Percentiles rank a stretch among this genome's conserved stretches.
These are phyloP conservation scores for Magnaporthiopsis poae DNA, from an alignment of 2,329 filamentous ascomycete genomes.

Conservation along the genomic window DNA sequence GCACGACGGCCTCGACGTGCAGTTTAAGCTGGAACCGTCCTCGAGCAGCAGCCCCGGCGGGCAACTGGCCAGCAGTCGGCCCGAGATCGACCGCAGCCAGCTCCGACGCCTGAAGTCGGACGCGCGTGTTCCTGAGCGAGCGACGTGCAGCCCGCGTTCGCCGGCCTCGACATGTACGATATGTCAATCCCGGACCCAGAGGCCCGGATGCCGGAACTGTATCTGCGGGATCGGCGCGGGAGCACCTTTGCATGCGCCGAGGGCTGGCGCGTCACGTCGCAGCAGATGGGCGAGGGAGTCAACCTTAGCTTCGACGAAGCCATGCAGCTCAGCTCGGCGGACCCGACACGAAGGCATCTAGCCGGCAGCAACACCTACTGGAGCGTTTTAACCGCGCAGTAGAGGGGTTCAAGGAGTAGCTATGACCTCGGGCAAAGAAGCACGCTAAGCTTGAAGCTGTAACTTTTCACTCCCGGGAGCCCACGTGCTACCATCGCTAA, in stretches of 20 bases:
- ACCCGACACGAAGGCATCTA: background rate
- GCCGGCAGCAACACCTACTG: slow-evolving; percentile 8
- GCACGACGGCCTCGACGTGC: slow-evolving; percentile 34
- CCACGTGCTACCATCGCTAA: slow-evolving; percentile 33
- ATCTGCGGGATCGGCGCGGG: slow-evolving; percentile 36
- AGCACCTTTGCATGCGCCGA: slow-evolving; percentile 34
- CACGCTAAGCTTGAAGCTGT: slow-evolving; percentile 26
- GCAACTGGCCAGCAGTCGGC: slow-evolving; percentile 24
- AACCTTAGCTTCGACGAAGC: slow-evolving; percentile 49
- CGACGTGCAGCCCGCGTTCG: slow-evolving; percentile 26
- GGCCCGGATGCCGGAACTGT: slow-evolving; percentile 31
- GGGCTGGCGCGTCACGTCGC: slow-evolving; percentile 30
- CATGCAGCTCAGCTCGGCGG: slow-evolving; percentile 32
- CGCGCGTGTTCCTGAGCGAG: no score
- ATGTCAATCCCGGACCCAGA: slow-evolving; percentile 32
- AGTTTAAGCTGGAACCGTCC: slow-evolving; percentile 22
- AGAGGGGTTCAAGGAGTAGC: slow-evolving; percentile 27
- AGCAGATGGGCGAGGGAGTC: slow-evolving; percentile 45
- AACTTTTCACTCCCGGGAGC: slow-evolving; percentile 37
- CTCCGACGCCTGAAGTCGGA: slow-evolving; percentile 23
- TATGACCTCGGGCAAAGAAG: slow-evolving; percentile 26
- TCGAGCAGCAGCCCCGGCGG: slow-evolving; percentile 14
- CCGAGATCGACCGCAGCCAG: slow-evolving; percentile 43
- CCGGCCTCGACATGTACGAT: slow-evolving; percentile 34
- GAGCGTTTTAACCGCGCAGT: slow-evolving; percentile 25